phyloP scores from a whole-genome alignment of 208 protist genomes.

The Trypanosoma brucei region DNA sequence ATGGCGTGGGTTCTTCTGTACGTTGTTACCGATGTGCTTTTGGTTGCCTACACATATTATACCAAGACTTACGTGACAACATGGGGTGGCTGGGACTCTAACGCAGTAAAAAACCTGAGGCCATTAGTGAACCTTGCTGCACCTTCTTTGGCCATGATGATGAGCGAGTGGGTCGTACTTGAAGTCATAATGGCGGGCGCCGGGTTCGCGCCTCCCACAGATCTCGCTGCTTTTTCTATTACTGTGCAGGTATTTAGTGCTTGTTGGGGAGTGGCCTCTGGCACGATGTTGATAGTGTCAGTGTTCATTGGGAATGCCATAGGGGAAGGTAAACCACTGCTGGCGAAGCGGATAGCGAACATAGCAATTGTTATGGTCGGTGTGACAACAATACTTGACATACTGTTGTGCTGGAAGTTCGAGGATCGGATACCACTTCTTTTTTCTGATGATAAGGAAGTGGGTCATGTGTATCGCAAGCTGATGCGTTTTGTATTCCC shows the following conservation, averaged over 20 bases:
- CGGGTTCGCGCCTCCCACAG: constrained; percentile 48
- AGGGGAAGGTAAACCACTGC: constrained; percentile 60
- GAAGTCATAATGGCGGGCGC: constrained; percentile 68
- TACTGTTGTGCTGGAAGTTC: constrained; percentile 42
- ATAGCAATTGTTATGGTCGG: constrained; percentile 52
- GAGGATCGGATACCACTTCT: constrained; percentile 51
- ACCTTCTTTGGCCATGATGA: constrained; percentile 85
- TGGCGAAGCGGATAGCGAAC: constrained; percentile 60
- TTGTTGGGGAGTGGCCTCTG: constrained; percentile 72
- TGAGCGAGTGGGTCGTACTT: constrained; percentile 81
- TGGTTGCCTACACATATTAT: constrained; percentile 46
- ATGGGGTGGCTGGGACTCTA: constrained; percentile 75
- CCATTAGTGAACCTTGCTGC: constrained; percentile 56
- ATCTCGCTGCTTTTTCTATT: constrained; percentile 79
- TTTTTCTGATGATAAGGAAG: constrained; percentile 49
- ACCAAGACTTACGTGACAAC: constrained; percentile 60
- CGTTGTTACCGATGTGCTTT: constrained; percentile 34
- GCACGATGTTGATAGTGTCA: constrained; percentile 63
- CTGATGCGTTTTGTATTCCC: constrained; percentile 51
- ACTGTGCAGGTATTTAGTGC: constrained; percentile 71
- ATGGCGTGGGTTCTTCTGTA: constrained; percentile 79
- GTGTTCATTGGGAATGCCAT: constrained; percentile 88
- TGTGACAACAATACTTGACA: constrained; percentile 38
- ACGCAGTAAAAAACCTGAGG: constrained; percentile 44
- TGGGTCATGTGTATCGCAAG: constrained; percentile 25